phyloP scores from a whole-genome alignment of 2,329 filamentous ascomycete species.

The Hortaea sp. region DNA sequence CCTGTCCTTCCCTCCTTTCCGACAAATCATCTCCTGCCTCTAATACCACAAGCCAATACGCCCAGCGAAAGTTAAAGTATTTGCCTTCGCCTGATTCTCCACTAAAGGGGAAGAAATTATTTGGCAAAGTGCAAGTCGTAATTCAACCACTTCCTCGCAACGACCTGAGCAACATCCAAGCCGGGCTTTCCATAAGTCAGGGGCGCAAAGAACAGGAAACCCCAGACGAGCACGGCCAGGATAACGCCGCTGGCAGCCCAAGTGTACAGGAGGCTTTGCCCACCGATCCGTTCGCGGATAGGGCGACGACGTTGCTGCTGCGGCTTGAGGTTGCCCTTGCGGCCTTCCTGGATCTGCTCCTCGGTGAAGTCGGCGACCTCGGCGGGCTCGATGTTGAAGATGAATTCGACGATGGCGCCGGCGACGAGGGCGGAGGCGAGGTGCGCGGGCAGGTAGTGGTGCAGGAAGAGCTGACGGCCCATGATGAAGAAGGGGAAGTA shows the following conservation, averaged over 20 bases:
- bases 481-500: constrained; percentile 97
- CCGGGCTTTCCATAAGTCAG: constrained; percentile 93
- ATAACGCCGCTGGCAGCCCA: constrained; percentile 74
- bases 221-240: constrained; percentile 55
- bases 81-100: too few species aligned
- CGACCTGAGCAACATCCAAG: constrained; percentile 65
- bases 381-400: constrained; percentile 80
- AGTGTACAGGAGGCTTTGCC: constrained; percentile 63
- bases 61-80: too few species aligned
- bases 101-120: constrained; percentile 38
- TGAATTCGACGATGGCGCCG: constrained; percentile 84
- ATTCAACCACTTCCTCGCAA: constrained; percentile 84
- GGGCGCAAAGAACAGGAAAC: constrained; percentile 90
- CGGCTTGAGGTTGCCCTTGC: constrained; percentile 24
- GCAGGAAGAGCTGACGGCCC: constrained; percentile 94
- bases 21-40: too few species aligned
- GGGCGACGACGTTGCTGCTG: constrained; percentile 50
- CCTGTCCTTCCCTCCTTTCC: too few species aligned
- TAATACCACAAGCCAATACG: too few species aligned
- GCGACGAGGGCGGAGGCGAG: constrained; percentile 83
- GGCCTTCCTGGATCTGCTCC: constrained; percentile 26
- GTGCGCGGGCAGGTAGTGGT: constrained; percentile 94
- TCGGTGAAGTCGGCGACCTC: constrained; percentile 44
- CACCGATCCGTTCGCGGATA: constrained; percentile 71
- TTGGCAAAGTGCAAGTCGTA: constrained; percentile 99